Evolutionary conservation across 2,329 filamentous ascomycete species (phyloP).

Genomic region (Penicillium psychrosexuale): DNA sequence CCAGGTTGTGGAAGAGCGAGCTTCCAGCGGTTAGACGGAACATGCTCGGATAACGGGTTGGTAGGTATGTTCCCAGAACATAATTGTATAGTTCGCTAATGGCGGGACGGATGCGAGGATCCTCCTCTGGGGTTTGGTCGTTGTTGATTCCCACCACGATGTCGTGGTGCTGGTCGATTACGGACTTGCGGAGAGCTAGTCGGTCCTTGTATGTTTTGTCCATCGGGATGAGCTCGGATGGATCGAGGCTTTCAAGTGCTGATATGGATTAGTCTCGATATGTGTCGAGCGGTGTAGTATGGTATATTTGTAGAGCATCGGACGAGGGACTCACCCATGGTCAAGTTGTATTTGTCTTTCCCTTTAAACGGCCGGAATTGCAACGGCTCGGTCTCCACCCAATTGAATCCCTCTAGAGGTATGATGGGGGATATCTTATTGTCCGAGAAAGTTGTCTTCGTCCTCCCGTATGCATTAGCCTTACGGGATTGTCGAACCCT

Average conservation of each 20-base stretch:
- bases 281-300: conserved; percentile 1
- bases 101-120: conserved; percentile 45
- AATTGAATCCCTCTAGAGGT: conserved; percentile 51
- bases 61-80: conserved; percentile 55
- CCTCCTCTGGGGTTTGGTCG: conserved; percentile 24
- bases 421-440: conserved; percentile 29
- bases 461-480: background rate
- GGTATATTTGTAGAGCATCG: background rate
- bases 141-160: conserved; percentile 41
- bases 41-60: conserved; percentile 55
- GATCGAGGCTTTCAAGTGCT: conserved; percentile 53
- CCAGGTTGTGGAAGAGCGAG: conserved; percentile 45
- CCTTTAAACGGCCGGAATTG: conserved; percentile 58
- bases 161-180: conserved; percentile 46
- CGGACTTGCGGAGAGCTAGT: conserved; percentile 48
- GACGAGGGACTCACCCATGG: conserved; percentile 53
- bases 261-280: conserved; percentile 2
- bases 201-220: conserved; percentile 58
- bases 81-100: conserved; percentile 53
- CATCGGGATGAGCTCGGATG: conserved; percentile 57
- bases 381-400: conserved; percentile 51
- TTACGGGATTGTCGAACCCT: background rate
- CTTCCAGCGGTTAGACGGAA: conserved; percentile 37
- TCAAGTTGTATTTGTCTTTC: conserved; percentile 60
- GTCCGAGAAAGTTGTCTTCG: background rate